Conservation (phyloP, 495 filamentous ascomycete genomes). For the Aspergillus egyptiacus region DNA sequence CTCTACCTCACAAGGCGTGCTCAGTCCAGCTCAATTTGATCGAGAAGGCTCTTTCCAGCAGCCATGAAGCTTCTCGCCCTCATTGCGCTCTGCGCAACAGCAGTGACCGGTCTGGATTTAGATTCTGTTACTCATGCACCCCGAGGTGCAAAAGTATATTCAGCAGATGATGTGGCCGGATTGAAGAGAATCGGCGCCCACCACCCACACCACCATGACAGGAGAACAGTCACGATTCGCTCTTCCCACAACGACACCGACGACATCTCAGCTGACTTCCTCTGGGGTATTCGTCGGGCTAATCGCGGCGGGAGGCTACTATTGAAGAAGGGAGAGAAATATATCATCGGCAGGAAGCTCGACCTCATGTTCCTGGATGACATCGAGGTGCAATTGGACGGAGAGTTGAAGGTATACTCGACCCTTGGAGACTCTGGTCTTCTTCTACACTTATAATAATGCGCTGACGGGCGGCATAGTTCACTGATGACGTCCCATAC, state of each 20-base stretch:
- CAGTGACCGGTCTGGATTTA: conserved; percentile 14
- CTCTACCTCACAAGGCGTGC: not conserved
- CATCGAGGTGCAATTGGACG: conserved; percentile 52
- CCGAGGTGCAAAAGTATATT: conserved; percentile 26
- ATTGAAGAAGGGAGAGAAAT: conserved; percentile 45
- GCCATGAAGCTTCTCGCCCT: conserved; percentile 25
- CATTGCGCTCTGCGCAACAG: conserved; percentile 23
- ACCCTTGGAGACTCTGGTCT: too few relatives aligned
- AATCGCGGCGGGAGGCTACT: conserved; percentile 50
- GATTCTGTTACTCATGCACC: conserved; percentile 10
- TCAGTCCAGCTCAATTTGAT: not conserved
- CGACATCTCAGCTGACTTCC: conserved; percentile 49
- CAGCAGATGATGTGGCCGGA: conserved; percentile 18
- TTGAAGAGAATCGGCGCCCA: conserved; percentile 26
- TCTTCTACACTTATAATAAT: not conserved
- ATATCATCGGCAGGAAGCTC: conserved; percentile 51
- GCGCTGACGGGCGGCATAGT: conserved; percentile 24
- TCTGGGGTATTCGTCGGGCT: conserved; percentile 44
- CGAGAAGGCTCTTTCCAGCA: not conserved
- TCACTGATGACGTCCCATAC: conserved; percentile 53
- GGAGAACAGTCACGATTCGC: conserved; percentile 44
- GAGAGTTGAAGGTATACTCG: conserved; percentile 41
- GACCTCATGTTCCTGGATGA: conserved; percentile 52
- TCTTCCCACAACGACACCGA: conserved; percentile 47
- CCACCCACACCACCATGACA: conserved; percentile 28